Conservation (phyloP, 805 yeast genomes). For the Lachancea meyersii region DNA sequence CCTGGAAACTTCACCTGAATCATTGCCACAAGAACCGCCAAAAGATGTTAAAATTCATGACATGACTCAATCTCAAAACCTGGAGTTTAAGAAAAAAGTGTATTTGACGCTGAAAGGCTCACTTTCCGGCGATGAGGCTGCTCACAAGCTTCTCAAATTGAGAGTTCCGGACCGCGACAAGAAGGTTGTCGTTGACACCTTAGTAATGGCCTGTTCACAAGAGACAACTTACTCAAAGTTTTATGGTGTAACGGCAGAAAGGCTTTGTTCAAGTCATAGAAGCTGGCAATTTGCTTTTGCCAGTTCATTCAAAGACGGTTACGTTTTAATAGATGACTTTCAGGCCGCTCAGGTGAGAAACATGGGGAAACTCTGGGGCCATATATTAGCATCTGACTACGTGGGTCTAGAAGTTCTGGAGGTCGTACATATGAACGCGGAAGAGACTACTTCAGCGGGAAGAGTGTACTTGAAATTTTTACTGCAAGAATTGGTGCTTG, state of each 20-base stretch:
- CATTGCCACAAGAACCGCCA: conserved; percentile 9
- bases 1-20: too few species aligned
- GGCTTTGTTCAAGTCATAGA: conserved; percentile 44
- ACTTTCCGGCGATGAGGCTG: conserved; percentile 87
- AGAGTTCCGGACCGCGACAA: conserved; percentile 40
- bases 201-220: conserved; percentile 75
- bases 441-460: conserved; percentile 67
- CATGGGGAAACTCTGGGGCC: conserved; percentile 82
- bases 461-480: conserved; percentile 77
- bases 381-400: conserved; percentile 62
- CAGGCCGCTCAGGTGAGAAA: conserved; percentile 73
- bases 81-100: conserved; percentile 65
- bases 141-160: conserved; percentile 68
- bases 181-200: conserved; percentile 57
- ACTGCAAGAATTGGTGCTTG: conserved; percentile 72
- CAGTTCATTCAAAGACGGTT: conserved; percentile 48
- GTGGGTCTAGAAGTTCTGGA: conserved; percentile 58
- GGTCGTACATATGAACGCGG: conserved; percentile 55
- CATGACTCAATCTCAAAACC: conserved; percentile 57
- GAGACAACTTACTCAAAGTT: conserved; percentile 82
- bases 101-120: conserved; percentile 84
- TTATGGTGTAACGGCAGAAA: conserved; percentile 71
- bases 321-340: conserved; percentile 53
- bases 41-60: conserved; percentile 40
- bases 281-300: conserved; percentile 56